Evolutionary conservation across 2,329 filamentous ascomycete genomes (phyloP), one percentile per base, ranked within the genome.

Genomic region (Phoma sp.): DNA sequence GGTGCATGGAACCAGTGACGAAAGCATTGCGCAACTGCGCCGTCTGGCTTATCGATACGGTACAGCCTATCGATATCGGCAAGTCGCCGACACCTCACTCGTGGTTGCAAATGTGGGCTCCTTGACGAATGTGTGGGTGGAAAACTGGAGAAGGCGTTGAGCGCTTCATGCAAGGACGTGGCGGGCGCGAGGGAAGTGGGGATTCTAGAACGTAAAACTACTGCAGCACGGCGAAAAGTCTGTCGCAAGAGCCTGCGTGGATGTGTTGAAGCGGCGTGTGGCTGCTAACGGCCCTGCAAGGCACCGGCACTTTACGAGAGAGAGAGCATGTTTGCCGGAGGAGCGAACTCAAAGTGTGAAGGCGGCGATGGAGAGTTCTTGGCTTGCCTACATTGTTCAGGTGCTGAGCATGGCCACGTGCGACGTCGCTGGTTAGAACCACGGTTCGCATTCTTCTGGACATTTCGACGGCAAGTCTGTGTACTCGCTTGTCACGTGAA

Each of bases 161-260:
- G 31, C 32, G 32, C 37, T 46, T 47, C 35, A 46, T 55, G 52
- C 46, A 46, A 55, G 52, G 46, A 46, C 45, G 51, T 29, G 19
- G 41, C 36, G 21, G 37, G 19, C 9, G 24, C 36, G 44, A 33
- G 36, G 41, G 41, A 43, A 43, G 41, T 51, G 41, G 46, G 22
- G 32, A 46, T 47, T 55, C 52, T 51, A 55, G 52, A 55, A 51
- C 36, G 32, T 25, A 19, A 27, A 19, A 41, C 46, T 55, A 55
- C 52, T 55, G 52, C 52, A 55, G 41, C 37, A 55, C 37, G 46
- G 46, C 46, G 46, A 55, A 55, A 55, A 55, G 37, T 55, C 46
- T 55, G 52, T 35, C 36, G 43, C 37, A 43, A 45, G 24, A 31
- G 36, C 40, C 24, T 48, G 41, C 25, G 39, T 38, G 27, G 9